These are phyloP conservation scores for Groenewaldozyma auringiensis DNA, from an alignment of 1,139 yeast species.

Conservation along the genomic window DNA sequence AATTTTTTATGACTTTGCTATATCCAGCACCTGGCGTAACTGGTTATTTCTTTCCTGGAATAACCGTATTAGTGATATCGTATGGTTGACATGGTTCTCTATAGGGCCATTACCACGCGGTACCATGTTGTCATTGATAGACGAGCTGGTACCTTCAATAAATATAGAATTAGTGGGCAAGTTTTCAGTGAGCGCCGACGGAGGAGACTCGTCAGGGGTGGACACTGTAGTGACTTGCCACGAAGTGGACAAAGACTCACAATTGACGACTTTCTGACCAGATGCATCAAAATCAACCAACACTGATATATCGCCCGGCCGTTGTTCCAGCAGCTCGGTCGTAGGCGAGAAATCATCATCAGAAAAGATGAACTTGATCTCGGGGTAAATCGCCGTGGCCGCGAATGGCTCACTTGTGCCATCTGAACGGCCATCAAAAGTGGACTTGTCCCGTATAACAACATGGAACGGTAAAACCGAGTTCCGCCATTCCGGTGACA, in stretches of 20 bases:
- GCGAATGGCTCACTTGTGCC: background rate
- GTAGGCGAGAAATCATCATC: conserved; percentile 35
- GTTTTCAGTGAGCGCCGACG: conserved; percentile 15
- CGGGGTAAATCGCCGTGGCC: conserved; percentile 26
- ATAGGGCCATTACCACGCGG: background rate
- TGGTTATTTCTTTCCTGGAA: conserved; percentile 21
- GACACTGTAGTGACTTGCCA: conserved; percentile 30
- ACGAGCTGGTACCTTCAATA: conserved; percentile 19
- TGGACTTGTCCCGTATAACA: conserved; percentile 17
- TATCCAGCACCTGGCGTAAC: conserved; percentile 7
- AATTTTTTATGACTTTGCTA: too few relatives aligned
- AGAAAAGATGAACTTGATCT: conserved; percentile 32
- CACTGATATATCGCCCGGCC: conserved; percentile 27
- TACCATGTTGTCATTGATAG: conserved; percentile 2
- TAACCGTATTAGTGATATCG: conserved; percentile 14
- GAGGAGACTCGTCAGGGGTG: conserved; percentile 14
- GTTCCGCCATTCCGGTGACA: conserved; percentile 16
- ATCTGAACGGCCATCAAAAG: conserved; percentile 7
- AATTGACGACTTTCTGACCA: conserved; percentile 24
- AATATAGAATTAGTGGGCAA: conserved; percentile 15
- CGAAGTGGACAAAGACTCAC: conserved; percentile 31
- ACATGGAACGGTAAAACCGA: conserved; percentile 23
- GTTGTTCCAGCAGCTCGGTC: conserved; percentile 27
- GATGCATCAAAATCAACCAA: conserved; percentile 33
- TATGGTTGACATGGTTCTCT: background rate